Percentiles rank a stretch among this genome's conserved stretches.
These are phyloP conservation scores for Tolypocladium amazonense DNA, from an alignment of 2,329 filamentous ascomycete genomes.

Conservation along the genomic window DNA sequence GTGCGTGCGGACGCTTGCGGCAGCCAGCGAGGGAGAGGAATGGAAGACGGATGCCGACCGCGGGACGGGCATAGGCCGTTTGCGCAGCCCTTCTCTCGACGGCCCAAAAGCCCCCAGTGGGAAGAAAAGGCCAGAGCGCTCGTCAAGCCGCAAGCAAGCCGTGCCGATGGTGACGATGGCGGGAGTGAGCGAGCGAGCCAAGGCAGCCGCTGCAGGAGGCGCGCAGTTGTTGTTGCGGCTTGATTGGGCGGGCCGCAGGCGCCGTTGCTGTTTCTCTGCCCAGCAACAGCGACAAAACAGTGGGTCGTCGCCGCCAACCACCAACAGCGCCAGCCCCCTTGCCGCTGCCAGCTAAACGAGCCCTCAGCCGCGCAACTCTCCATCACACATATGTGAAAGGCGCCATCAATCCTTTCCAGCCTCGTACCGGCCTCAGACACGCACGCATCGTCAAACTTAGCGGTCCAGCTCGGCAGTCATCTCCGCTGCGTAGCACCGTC, in stretches of 20 bases:
- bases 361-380: background rate
- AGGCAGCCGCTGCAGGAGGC: background rate
- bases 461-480: background rate
- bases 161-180: background rate
- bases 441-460: background rate
- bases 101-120: background rate
- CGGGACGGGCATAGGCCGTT: background rate
- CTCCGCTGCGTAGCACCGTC: too few relatives aligned
- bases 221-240: conserved; percentile 7
- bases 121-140: background rate
- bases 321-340: background rate
- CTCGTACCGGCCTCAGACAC: background rate
- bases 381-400: background rate
- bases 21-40: background rate
- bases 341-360: background rate
- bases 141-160: background rate
- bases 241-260: conserved; percentile 7
- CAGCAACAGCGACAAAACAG: conserved; percentile 6
- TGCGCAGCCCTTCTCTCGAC: background rate
- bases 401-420: background rate
- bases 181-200: background rate
- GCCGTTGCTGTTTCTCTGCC: conserved; percentile 3
- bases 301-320: background rate
- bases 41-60: background rate
- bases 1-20: background rate